Base-by-base conservation (phyloP, 495 filamentous ascomycete genomes). In the Lentithecium fluviatile region DNA sequence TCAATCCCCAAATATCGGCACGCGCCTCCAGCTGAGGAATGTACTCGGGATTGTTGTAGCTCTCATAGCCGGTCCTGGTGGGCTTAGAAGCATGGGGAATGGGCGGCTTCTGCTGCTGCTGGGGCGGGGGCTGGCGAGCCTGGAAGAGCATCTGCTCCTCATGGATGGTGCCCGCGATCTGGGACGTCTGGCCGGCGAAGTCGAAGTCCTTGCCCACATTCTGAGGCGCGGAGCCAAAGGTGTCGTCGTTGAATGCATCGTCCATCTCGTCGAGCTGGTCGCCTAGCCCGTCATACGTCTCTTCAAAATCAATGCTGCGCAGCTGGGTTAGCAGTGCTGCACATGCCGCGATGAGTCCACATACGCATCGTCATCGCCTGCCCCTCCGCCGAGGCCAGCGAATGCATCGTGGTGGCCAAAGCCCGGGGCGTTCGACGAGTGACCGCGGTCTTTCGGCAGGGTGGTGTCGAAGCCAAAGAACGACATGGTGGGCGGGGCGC, bases 181-280 rank as follows among this genome's bases (percentile, higher is more conserved):
- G 84, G 15, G 91, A 91, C 17, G 95, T 97, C 60, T 85, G 87
- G 1, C 91, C 91, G 62, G 93, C 93, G 77, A 97, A 99, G 71
- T 99, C 94, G 71, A 97, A 99, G 73, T 99, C 95, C 69, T 88
- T 93, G 68, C 91, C 91, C 19, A 93, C 82, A 13, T 75, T 71
- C 69, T 71, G 58, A 36, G 70, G 69, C 32, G 59, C 66, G 38
- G 70, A 72, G 56, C 94, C 94, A 67, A 99, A 99, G n/a, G 94
- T 99, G 71, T 96, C 95, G 68, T 97, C 90, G 74, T 99, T 99
- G 80, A 97, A 90, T 42, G 81, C 90, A 77, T 99, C 94, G 66
- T 92, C 88, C 17, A 90, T 88, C 69, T 97, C 92, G 66, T 96
- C 88, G 29, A 99, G 83, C 71, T 89, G 85, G 73, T 96, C 89